Evolutionary conservation across 208 protist species (phyloP).

Genomic region (Crithidia expoeki): DNA sequence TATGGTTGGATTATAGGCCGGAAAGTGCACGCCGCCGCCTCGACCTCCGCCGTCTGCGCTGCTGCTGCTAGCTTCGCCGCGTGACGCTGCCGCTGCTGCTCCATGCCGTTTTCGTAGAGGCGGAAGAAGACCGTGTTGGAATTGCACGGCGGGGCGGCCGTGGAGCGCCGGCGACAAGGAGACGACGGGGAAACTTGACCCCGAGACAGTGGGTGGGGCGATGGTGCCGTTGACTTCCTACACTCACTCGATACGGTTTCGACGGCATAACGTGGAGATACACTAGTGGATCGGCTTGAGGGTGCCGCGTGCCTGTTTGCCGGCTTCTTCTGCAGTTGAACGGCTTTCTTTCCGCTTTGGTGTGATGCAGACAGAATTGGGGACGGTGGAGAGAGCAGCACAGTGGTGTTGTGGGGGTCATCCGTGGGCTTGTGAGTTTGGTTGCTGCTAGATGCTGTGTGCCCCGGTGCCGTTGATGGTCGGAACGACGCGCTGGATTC

Average conservation of each 20-base stretch:
- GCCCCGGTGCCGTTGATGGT: background rate
- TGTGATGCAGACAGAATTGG: background rate
- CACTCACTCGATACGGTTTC: constrained; percentile 33
- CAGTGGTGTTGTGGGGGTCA: constrained; percentile 19
- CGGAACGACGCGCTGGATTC: background rate
- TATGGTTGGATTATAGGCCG: constrained; percentile 15
- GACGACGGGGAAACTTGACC: background rate
- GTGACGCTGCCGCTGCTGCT: constrained; percentile 24
- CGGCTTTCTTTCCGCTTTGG: background rate
- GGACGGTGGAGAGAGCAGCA: constrained; percentile 3
- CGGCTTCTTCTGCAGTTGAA: background rate
- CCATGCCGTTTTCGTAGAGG: constrained; percentile 35
- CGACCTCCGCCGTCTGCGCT: background rate
- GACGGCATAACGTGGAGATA: constrained; percentile 26
- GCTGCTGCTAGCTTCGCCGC: background rate
- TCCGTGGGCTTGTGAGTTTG: background rate
- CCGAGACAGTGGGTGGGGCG: background rate
- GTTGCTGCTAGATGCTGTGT: background rate
- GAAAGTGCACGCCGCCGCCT: constrained; percentile 25
- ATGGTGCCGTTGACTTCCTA: background rate
- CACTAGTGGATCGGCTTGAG: background rate
- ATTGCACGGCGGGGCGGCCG: background rate
- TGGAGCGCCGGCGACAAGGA: background rate
- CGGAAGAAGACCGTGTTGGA: constrained; percentile 23
- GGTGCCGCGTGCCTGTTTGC: background rate